These are phyloP conservation scores for Penicillium occitanis DNA, from an alignment of 2,329 filamentous ascomycete species.

Conservation along the genomic window DNA sequence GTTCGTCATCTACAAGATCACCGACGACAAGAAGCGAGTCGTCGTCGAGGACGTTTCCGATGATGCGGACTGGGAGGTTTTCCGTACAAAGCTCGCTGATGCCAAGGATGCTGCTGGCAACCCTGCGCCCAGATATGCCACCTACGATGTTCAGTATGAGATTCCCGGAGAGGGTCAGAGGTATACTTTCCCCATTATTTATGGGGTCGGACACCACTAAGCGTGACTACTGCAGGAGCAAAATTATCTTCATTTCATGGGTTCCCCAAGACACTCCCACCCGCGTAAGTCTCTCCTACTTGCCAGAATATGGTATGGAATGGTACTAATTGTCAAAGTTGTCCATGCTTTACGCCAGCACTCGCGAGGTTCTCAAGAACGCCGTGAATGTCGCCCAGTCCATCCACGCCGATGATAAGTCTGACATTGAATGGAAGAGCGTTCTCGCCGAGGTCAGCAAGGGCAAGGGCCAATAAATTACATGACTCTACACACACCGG, in stretches of 20 bases:
- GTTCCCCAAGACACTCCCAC: constrained; percentile 43
- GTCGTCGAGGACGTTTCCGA: constrained; percentile 49
- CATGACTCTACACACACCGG: constrained; percentile 3
- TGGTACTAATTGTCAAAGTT: constrained; percentile 30
- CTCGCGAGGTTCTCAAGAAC: constrained; percentile 50
- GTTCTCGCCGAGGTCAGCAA: constrained; percentile 42
- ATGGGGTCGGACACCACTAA: constrained; percentile 9
- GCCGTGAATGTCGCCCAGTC: constrained; percentile 52
- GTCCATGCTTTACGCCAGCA: constrained; percentile 54
- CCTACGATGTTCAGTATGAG: constrained; percentile 53
- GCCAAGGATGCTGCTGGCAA: constrained; percentile 46
- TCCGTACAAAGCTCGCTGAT: constrained; percentile 47
- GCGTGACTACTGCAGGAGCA: constrained; percentile 41
- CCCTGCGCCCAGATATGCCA: constrained; percentile 49
- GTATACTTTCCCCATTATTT: no score
- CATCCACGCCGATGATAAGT: constrained; percentile 45
- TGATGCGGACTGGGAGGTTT: constrained; percentile 50
- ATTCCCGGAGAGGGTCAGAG: constrained; percentile 51
- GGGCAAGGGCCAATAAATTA: constrained; percentile 43
- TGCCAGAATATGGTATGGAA: not conserved
- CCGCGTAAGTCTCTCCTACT: constrained; percentile 35
- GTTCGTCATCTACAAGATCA: constrained; percentile 55
- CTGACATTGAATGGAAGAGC: constrained; percentile 45
- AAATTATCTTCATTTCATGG: constrained; percentile 55
- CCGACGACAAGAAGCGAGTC: constrained; percentile 52